Percentiles rank a stretch among this genome's conserved stretches.
Conservation (phyloP, 306 rosid genomes). For the Astragalus glycyphyllos region DNA sequence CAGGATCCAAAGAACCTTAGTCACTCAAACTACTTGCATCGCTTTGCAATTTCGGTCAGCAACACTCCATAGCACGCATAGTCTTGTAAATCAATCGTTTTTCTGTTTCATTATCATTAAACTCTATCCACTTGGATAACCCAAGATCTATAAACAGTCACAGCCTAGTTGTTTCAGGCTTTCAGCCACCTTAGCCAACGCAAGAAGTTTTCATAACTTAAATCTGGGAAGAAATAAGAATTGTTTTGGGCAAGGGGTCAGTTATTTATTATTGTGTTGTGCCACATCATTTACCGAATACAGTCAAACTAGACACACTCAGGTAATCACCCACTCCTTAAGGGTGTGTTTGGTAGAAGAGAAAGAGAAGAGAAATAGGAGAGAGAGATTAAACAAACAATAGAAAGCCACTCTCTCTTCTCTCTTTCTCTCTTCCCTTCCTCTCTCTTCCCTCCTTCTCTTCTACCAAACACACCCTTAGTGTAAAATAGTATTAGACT, state of each 20-base stretch:
- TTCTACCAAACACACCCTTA: no score
- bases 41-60: slow-evolving; percentile 20
- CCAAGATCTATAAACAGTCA: slow-evolving; percentile 5
- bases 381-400: no score
- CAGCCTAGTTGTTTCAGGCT: background rate
- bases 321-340: slow-evolving; percentile 26
- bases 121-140: slow-evolving; percentile 21
- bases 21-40: slow-evolving; percentile 23
- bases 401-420: no score
- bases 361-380: no score
- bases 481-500: no score
- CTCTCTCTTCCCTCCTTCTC: no score
- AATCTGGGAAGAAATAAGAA: slow-evolving; percentile 20
- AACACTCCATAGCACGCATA: slow-evolving; percentile 7
- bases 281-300: slow-evolving; percentile 32
- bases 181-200: slow-evolving; percentile 9
- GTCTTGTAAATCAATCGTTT: slow-evolving; percentile 13
- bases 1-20: slow-evolving; percentile 25
- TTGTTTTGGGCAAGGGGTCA: slow-evolving; percentile 29
- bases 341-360: no score
- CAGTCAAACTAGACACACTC: background rate
- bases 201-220: slow-evolving; percentile 32
- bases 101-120: slow-evolving; percentile 23
- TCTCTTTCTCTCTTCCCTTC: no score
- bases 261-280: background rate